These are phyloP conservation scores for Wickerhamiella australiensis DNA, from an alignment of 805 yeast species.

Conservation along the genomic window DNA sequence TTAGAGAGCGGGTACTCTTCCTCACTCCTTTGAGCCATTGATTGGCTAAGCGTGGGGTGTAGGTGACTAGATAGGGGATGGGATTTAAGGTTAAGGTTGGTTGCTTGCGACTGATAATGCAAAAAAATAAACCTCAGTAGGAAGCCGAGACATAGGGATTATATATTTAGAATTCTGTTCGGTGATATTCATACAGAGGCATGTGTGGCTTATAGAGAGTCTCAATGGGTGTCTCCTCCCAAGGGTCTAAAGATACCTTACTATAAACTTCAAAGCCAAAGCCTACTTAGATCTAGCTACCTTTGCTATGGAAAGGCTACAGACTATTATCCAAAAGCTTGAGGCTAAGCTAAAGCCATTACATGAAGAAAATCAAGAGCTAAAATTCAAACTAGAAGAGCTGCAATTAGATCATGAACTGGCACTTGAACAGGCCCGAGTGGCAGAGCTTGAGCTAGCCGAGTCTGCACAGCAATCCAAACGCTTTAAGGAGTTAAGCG, in stretches of 20 bases:
- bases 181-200: too few relatives aligned
- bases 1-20: conserved; percentile 16
- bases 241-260: too few relatives aligned
- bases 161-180: too few relatives aligned
- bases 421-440: conserved; percentile 27
- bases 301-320: conserved; percentile 10
- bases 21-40: conserved; percentile 13
- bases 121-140: too few relatives aligned
- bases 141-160: too few relatives aligned
- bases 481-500: conserved; percentile 30
- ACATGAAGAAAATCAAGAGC: conserved; percentile 16
- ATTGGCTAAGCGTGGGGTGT: conserved; percentile 6
- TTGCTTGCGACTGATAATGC: not conserved
- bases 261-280: too few relatives aligned
- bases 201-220: too few relatives aligned
- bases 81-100: too few relatives aligned
- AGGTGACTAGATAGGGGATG: not conserved
- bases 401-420: conserved; percentile 28
- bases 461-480: conserved; percentile 21
- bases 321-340: conserved; percentile 18
- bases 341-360: conserved; percentile 21
- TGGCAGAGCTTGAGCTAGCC: conserved; percentile 23
- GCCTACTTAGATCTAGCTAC: too few relatives aligned
- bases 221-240: too few relatives aligned
- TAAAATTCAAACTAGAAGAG: conserved; percentile 24